These are phyloP conservation scores for Rhodosporidiobolus odoratus DNA, from an alignment of 768 basidiomycete genomes.

Conservation along the genomic window DNA sequence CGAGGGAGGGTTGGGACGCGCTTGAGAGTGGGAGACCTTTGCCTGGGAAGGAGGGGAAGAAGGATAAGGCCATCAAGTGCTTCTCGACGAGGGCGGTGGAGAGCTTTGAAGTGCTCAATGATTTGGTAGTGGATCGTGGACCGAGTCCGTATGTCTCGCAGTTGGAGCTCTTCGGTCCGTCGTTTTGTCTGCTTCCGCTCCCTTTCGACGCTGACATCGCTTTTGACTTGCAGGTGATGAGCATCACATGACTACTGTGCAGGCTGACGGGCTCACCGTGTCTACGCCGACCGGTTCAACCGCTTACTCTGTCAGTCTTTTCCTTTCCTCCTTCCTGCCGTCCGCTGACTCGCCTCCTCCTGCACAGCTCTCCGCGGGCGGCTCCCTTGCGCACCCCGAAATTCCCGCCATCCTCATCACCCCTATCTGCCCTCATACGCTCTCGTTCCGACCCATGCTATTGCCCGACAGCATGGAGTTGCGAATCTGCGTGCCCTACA, in stretches of 20 bases:
- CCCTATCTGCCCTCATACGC: constrained; percentile 95
- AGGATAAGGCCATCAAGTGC: constrained; percentile 97
- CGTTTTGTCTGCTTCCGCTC: neutral
- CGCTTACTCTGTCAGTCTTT: constrained; percentile 78
- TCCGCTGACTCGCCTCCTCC: neutral
- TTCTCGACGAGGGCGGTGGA: constrained; percentile 91
- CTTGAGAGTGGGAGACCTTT: constrained; percentile 60
- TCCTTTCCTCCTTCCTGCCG: too few relatives aligned
- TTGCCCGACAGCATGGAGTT: constrained; percentile 98
- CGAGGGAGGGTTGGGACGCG: constrained; percentile 90
- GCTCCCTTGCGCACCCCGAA: constrained; percentile 94
- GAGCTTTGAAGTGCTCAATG: constrained; percentile 94
- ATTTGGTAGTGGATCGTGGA: constrained; percentile 94
- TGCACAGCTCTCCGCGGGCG: constrained; percentile 81
- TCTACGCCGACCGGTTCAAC: constrained; percentile 97
- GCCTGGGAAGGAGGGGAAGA: constrained; percentile 46
- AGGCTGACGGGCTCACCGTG: constrained; percentile 91
- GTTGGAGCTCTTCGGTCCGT: constrained; percentile 89
- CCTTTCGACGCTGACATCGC: constrained; percentile 17
- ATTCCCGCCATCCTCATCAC: constrained; percentile 94
- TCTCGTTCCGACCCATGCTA: constrained; percentile 98
- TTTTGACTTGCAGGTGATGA: constrained; percentile 67
- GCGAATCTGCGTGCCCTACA: constrained; percentile 97
- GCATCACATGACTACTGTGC: constrained; percentile 98
- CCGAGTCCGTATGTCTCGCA: constrained; percentile 96